Conservation (phyloP, 2,329 filamentous ascomycete genomes). For the Diaporthe sp. region DNA sequence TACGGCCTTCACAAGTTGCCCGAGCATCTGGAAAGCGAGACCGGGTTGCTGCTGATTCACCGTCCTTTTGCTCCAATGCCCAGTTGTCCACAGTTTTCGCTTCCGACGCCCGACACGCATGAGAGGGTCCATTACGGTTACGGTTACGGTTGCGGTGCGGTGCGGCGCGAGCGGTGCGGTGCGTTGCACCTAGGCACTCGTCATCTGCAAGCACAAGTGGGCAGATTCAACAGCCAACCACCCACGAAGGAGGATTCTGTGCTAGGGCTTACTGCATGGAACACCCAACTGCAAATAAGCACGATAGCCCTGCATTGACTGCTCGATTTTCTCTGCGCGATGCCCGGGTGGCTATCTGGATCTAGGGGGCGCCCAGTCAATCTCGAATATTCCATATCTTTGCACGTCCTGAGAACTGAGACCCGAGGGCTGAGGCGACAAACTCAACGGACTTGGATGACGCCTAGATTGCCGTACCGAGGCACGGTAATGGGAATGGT, state of each 20-base stretch:
- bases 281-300: conserved; percentile 10
- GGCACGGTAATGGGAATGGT: neutral
- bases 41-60: conserved; percentile 14
- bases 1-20: conserved; percentile 14
- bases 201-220: neutral
- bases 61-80: neutral
- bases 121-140: neutral
- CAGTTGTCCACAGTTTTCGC: neutral
- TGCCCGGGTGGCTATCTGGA: neutral
- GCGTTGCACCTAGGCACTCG: neutral
- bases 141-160: neutral
- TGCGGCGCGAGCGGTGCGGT: neutral
- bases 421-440: conserved; percentile 4
- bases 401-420: neutral
- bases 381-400: conserved; percentile 14
- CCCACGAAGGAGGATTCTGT: neutral
- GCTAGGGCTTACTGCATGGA: conserved; percentile 19
- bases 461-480: conserved; percentile 14
- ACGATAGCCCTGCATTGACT: neutral
- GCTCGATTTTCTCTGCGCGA: neutral
- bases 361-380: neutral
- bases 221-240: neutral
- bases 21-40: neutral
- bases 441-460: conserved; percentile 12
- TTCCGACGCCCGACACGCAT: neutral